Evolutionary conservation across 495 filamentous ascomycete species (phyloP).

Genomic region (Neurospora sp.): DNA sequence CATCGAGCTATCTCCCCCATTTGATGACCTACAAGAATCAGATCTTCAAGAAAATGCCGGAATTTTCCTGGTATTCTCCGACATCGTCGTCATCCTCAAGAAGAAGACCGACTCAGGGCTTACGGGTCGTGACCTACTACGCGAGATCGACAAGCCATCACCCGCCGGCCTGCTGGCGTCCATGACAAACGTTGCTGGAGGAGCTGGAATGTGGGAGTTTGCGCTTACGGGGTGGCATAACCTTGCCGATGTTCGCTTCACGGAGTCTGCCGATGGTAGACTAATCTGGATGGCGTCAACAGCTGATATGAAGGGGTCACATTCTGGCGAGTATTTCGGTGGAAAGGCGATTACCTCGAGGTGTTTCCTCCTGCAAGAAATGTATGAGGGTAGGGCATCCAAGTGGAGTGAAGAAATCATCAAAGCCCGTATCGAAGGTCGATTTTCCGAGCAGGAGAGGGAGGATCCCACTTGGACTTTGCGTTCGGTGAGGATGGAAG

Average conservation of each 20-base stretch:
- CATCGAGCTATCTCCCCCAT: slow-evolving; percentile 67
- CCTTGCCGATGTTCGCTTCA: slow-evolving; percentile 62
- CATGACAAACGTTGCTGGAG: slow-evolving; percentile 44
- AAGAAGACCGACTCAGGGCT: slow-evolving; percentile 50
- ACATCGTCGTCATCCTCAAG: slow-evolving; percentile 65
- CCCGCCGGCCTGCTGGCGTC: slow-evolving; percentile 45
- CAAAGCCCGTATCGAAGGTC: slow-evolving; percentile 75
- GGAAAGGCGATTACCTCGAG: slow-evolving; percentile 42
- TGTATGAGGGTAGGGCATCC: slow-evolving; percentile 69
- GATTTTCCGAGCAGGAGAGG: slow-evolving; percentile 68
- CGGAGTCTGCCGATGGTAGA: slow-evolving; percentile 63
- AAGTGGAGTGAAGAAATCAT: slow-evolving; percentile 77
- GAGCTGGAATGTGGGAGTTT: slow-evolving; percentile 49
- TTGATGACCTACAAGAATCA: slow-evolving; percentile 16
- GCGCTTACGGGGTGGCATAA: slow-evolving; percentile 62
- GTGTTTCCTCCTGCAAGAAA: slow-evolving; percentile 56
- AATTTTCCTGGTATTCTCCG: slow-evolving; percentile 76
- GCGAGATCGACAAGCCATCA: slow-evolving; percentile 70
- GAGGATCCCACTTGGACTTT: slow-evolving; percentile 73
- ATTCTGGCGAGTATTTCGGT: slow-evolving; percentile 35
- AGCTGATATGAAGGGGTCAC: slow-evolving; percentile 43
- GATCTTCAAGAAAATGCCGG: slow-evolving; percentile 39
- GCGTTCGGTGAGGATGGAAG: slow-evolving; percentile 48
- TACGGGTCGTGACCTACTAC: slow-evolving; percentile 67
- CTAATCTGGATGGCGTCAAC: slow-evolving; percentile 61